phyloP scores from a whole-genome alignment of 163 green algal genomes.

The Scenedesmus sp. region DNA sequence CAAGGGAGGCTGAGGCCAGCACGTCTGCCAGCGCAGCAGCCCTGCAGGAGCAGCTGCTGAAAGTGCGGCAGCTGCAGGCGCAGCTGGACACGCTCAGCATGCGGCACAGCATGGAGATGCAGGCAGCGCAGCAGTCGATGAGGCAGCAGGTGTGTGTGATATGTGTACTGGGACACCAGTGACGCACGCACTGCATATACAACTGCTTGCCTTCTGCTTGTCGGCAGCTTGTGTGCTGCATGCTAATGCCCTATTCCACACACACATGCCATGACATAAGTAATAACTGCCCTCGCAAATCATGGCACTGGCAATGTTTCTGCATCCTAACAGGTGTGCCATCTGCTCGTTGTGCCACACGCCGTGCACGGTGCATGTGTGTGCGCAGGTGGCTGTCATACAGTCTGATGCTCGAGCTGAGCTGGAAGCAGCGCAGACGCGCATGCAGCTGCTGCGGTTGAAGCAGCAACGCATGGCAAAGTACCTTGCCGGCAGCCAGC shows the following conservation, averaged over 20 bases:
- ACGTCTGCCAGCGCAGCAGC: slow-evolving; percentile 5
- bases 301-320: too few relatives aligned
- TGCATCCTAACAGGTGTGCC: not conserved
- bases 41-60: slow-evolving; percentile 17
- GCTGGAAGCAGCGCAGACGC: slow-evolving; percentile 31
- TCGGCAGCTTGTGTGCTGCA: too few relatives aligned
- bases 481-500: not conserved
- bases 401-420: slow-evolving; percentile 31
- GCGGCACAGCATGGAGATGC: slow-evolving; percentile 14
- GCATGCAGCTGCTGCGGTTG: slow-evolving; percentile 34
- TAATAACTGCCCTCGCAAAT: too few relatives aligned
- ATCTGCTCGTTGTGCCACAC: not conserved
- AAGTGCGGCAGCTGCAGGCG: slow-evolving; percentile 9
- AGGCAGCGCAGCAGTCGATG: slow-evolving; percentile 1
- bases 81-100: not conserved
- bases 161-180: too few relatives aligned
- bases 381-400: slow-evolving; percentile 25
- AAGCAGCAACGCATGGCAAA: slow-evolving; percentile 24
- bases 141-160: slow-evolving; percentile 16
- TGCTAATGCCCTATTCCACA: too few relatives aligned
- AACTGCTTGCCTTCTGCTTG: not conserved
- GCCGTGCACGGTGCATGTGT: not conserved
- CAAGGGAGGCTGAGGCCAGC: slow-evolving; percentile 12
- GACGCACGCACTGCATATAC: too few relatives aligned
- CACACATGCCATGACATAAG: too few relatives aligned